Evolutionary conservation across 192 early-diverging fungal species (phyloP), one percentile per base, ranked within the genome.

Genomic region (Umbelopsis sp.): DNA sequence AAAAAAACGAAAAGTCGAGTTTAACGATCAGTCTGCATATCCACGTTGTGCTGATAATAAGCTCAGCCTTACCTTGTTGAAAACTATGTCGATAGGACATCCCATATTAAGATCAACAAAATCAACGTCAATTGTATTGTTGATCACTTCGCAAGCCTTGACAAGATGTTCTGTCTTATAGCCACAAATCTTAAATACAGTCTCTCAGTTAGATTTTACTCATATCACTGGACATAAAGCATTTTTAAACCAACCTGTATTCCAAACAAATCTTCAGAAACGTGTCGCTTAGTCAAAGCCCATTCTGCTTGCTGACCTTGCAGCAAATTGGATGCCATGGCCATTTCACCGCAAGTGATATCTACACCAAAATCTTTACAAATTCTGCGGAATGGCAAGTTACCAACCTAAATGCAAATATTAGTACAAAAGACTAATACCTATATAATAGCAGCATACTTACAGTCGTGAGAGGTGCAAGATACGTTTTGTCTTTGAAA

Each of bases 271-370:
- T 91, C 91, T 74, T 99, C 97, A 37, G 87, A 89, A 45, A 72
- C 83, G 75, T 98, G 96, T 1, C 97, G 88, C 58, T 90, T 87
- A 37, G 92, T 76, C 64, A 97, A 81, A 30, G 95, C 90, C 91
- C 93, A 91, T 75, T 97, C 93, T 12, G 82, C 73, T 66, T 87
- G 80, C 67, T 90, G 85, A 10, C 92, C 92, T 45, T 89, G 46
- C 8, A 94, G 70, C 20, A 92, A 70, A 66, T 91, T 91, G 30
- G 67, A 46, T 3, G 90, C 91, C 73, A 89, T 77, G 0, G 93
- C 93, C 97, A 98, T 98, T 79, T 98, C 97, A 44, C 93, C 94
- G 72, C 96, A 98, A 5, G 97, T 99, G 46, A 99, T 92, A 75
- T 97, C 97, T 7, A 92, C 95, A 46, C 97, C 97, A 73, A 91